Base-by-base conservation (phyloP, 305 asterid genomes). In the Fraxinus albicans region DNA sequence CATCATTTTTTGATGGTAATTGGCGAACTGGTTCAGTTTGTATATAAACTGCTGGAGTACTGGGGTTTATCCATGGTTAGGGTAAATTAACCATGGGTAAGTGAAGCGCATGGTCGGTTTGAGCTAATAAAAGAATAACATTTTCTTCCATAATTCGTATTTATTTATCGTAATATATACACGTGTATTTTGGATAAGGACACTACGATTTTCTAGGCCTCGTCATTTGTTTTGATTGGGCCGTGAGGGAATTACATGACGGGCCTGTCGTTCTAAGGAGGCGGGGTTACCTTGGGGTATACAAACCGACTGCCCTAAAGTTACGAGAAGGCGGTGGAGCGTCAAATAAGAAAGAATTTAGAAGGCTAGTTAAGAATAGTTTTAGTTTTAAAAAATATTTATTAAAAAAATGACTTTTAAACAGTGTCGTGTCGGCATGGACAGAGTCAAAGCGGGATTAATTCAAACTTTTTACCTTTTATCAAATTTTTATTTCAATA, bases 31-130 rank as follows among this genome's bases (percentile, higher is more conserved):
- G 63, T 15, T 44, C 23, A 81, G 83, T n/a, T 77, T 9, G 80
- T 87, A 74, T 88, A 86, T 90, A 88, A 89, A 88, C 88, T 83
- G 81, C 63, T 74, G 63, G 58, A 76, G 81, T 8, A 38, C 82
- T 42, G 19, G 83, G 77, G 60, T 9, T 73, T 31, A 74, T 86
- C 84, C 87, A 75, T 27, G 89, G 91, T 87, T 60, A 84, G 17
- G 34, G 34, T 35, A 1, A 5, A 0, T 0, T 86, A 81, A 85
- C 87, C 76, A 6, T 82, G 79, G 89, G 83, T 82, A 65, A 70
- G 80, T 82, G 63, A 7, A 19, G 15, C 73, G 27, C 34, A 25
- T 25, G 73, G 73, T 36, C 40, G 40, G 73, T 65, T 65, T 3
- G 73, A 13, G 70, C 1, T 60, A 19, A n/a, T 60, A 6, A 25